Evolutionary conservation across 1,139 yeast species (phyloP), one percentile per base, ranked within the genome.

Genomic region (Candida sp.): DNA sequence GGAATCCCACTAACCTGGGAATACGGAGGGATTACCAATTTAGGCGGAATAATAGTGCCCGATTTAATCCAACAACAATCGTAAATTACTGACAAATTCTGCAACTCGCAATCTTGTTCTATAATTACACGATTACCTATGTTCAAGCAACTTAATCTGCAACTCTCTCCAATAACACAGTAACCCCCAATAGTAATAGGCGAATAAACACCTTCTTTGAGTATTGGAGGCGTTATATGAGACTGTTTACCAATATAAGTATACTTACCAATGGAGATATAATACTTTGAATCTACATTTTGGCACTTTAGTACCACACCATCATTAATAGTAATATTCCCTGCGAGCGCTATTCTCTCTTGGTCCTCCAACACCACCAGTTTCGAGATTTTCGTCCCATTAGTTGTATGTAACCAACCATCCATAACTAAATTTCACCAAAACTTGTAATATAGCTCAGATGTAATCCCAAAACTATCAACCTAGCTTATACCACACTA

Each of bases 61-160:
- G 68, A 66, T 15, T 72, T 71, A 2, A 86, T 66, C 8, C 79
- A 56, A 34, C 82, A 83, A 51, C 87, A 81, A 52, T 84, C 90
- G 50, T 81, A 79, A 29, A 86, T 64, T n/a, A 81, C 71, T 5
- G 77, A 66, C 42, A 72, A 63, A 46, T 70, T 66, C 7, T 77
- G 68, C 22, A 78, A 49, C 0, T 45, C 40, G 46, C 79, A 74
- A 34, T 65, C 50, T 0, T 54, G 50, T 23, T 77, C 90, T 4
- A 86, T 65, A 7, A 66, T 49, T 27, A 85, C 86, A 42, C 86
- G 60, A 47, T 68, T 73, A 1, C 91, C 93, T 11, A 86, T 72
- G 38, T 64, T 68, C 2, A 77, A 78, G 61, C 75, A 72, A 21
- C 68, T 60, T 1, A 84, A 53, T 4, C 43, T 47, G 6, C 77